Evolutionary conservation across 148 eudicot species (phyloP).

Genomic region (Chenopodium suecicum): DNA sequence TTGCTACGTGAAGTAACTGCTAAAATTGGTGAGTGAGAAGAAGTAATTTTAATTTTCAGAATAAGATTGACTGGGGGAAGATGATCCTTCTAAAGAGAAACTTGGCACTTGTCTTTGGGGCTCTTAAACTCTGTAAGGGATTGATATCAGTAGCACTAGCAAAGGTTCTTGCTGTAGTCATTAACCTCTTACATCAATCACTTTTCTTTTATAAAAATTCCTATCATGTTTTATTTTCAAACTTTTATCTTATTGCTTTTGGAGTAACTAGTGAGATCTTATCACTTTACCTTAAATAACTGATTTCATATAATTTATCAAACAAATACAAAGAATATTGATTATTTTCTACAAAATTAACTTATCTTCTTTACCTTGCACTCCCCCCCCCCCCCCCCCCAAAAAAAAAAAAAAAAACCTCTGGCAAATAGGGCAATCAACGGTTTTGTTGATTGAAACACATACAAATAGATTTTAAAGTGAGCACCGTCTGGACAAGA

Average conservation of each 20-base stretch:
- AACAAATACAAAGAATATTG: too few species aligned
- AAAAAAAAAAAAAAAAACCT: too few species aligned
- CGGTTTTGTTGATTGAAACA: too few species aligned
- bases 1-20: neutral
- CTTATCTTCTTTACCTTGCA: too few species aligned
- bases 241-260: neutral
- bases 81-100: conserved; percentile 68
- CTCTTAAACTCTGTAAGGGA: conserved; percentile 58
- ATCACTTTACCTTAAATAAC: too few species aligned
- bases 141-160: conserved; percentile 59
- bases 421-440: too few species aligned
- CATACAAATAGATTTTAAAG: too few species aligned
- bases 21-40: neutral
- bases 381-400: too few species aligned
- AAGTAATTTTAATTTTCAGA: conserved; percentile 15
- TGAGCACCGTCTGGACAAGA: too few species aligned
- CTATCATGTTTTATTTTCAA: neutral
- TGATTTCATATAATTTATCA: too few species aligned
- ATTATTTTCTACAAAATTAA: too few species aligned
- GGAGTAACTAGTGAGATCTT: too few species aligned
- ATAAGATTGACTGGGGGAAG: conserved; percentile 43
- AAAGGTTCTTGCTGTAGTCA: conserved; percentile 51
- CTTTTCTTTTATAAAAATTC: neutral
- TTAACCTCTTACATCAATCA: neutral
- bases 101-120: conserved; percentile 94